Evolutionary conservation across 306 rosid genomes (phyloP), one percentile per base, ranked within the genome.

Genomic region (Carpinus fangiana): DNA sequence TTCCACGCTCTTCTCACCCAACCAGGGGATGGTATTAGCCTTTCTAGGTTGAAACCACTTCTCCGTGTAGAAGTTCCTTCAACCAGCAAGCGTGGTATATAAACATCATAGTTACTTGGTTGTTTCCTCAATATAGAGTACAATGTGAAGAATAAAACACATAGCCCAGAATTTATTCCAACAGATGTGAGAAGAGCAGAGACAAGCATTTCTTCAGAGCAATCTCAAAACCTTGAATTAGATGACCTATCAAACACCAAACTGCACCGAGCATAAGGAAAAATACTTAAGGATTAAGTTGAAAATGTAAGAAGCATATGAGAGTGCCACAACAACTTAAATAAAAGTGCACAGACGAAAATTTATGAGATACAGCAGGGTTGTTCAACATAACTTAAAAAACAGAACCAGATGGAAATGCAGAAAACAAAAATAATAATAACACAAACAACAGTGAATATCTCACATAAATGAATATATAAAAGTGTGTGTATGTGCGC

Each of bases 181-280:
- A 95, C 85, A 26, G 98, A 95, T 73, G 98, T 95, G 28, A 92
- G 47, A 67, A 95, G 91, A 59, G 98, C 97, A 28, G 97, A 95
- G 50, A 95, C 93, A 55, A 92, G 80, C 98, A 92, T 95, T 43
- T 79, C 79, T 73, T 64, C 84, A 38, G 61, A 48, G 70, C 41
- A 75, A 66, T 71, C 53, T 73, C 57, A 79, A 76, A 48, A 17
- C 76, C 78, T 28, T 12, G 41, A 71, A 81, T 71, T 54, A 52
- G 55, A 57, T 36, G 51, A 28, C 23, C 52, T 20, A 26, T 54
- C 73, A 14, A 45, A 31, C 54, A 54, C 82, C 43, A 48, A 74
- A 20, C 83, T 86, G 83, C 83, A 87, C 72, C 65, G 80, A 82
- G 21, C 65, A 57, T 78, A 13, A 73, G 65, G 34, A 41, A 21